Base-by-base conservation (phyloP, 495 filamentous ascomycete genomes). In the Aspergillus funiculosus region DNA sequence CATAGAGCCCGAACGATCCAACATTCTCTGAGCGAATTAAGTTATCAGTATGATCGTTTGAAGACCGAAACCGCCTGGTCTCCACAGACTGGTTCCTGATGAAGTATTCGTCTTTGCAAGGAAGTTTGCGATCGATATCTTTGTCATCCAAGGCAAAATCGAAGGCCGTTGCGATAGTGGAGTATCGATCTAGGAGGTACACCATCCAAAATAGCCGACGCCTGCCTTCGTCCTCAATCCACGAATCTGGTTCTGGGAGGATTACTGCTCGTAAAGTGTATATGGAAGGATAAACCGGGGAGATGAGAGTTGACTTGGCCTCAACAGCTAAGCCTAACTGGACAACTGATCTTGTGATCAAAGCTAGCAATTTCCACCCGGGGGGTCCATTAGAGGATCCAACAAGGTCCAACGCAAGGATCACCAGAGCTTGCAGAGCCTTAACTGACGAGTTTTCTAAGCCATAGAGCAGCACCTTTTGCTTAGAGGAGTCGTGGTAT, bases 151-250 rank as follows among this genome's bases (percentile, higher is more conserved):
- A 66, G 2, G 85, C 86, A 62, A 95, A 90, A 58, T 94, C 87
- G 51, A 95, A 92, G 2, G 88, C 86, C 0, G 89, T 95, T 0
- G 87, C 82, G 34, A 94, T 78, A 1, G 87, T 94, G 1, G 89
- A 88, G 53, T 92, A 94, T 29, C 89, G 75, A 63, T 95, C 89
- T 25, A 95, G 73, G 20, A 94, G 60, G 56, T 92, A 95, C 20
- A 94, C 82, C 85, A 89, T 90, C 89, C 89, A 95, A 68, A 95
- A 94, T 1, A 94, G 67, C 5, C 89, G 73, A 29, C 89, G 72
- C 29, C 87, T 71, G 34, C 86, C 82, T 56, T 95, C 89, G 39
- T 94, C 87, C 60, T 95, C 89, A 46, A 91, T 84, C 68, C 86
- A 94, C 34, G 87, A 85, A 26, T 82, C 82, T 0, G 88, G 73